These are phyloP conservation scores for Gentiana macrophylla DNA, from an alignment of 257 asterid genomes.

Conservation along the genomic window DNA sequence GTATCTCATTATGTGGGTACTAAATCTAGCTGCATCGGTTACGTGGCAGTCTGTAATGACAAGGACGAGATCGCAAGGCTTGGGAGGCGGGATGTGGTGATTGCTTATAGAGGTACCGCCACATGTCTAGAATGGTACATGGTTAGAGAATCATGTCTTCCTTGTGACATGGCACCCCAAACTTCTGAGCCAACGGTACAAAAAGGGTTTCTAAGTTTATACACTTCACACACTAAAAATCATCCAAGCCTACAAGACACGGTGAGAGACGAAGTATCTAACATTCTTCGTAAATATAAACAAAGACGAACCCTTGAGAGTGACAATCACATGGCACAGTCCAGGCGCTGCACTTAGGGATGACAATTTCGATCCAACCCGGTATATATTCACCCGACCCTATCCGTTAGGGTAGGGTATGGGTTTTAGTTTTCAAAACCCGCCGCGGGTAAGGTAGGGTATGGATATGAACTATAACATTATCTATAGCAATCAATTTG, in stretches of 20 bases:
- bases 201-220: conserved; percentile 67
- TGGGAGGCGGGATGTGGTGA: conserved; percentile 82
- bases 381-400: too few species aligned
- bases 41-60: conserved; percentile 80
- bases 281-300: conserved; percentile 26
- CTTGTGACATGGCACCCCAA: conserved; percentile 27
- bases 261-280: conserved; percentile 30
- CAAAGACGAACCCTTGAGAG: conserved; percentile 57
- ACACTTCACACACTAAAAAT: conserved; percentile 32
- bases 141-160: conserved; percentile 65
- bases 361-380: too few species aligned
- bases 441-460: too few species aligned
- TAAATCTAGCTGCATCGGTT: conserved; percentile 77
- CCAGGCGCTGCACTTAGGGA: conserved; percentile 63
- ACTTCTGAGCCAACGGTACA: conserved; percentile 49
- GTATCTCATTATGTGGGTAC: conserved; percentile 41
- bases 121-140: conserved; percentile 47
- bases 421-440: conserved; percentile 9
- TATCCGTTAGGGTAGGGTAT: too few species aligned
- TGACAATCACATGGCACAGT: conserved; percentile 91
- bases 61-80: conserved; percentile 46
- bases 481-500: too few species aligned
- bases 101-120: conserved; percentile 81
- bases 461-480: too few species aligned
- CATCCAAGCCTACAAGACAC: conserved; percentile 35